Percentiles rank a stretch among this genome's conserved stretches.
Evolutionary conservation across 1,284 basidiomycete species (phyloP).

Genomic region (Porogramme epimiltina): DNA sequence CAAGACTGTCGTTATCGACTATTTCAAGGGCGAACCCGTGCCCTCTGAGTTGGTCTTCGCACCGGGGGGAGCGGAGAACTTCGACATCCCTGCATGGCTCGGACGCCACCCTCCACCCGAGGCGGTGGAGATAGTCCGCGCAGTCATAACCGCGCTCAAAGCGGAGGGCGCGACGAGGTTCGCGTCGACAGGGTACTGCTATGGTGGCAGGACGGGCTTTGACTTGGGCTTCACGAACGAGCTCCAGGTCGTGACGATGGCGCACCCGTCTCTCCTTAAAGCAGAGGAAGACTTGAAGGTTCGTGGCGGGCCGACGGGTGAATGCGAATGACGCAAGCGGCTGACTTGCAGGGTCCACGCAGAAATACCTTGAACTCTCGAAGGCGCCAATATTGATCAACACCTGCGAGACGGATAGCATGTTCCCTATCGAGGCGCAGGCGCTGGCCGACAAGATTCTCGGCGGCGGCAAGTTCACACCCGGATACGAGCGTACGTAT

Average conservation of each 20-base stretch:
- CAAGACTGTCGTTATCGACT: slow-evolving; percentile 47
- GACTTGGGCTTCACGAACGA: slow-evolving; percentile 65
- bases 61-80: slow-evolving; percentile 22
- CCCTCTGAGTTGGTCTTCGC: slow-evolving; percentile 20
- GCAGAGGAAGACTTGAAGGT: slow-evolving; percentile 60
- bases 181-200: slow-evolving; percentile 69
- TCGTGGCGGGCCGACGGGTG: not conserved
- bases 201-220: slow-evolving; percentile 53
- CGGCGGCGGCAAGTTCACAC: slow-evolving; percentile 38
- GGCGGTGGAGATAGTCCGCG: slow-evolving; percentile 54
- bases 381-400: slow-evolving; percentile 46
- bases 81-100: slow-evolving; percentile 54
- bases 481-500: slow-evolving; percentile 44
- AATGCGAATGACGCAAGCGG: not conserved
- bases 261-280: slow-evolving; percentile 74
- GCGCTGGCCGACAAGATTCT: slow-evolving; percentile 41
- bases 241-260: slow-evolving; percentile 52
- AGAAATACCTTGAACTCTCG: slow-evolving; percentile 7
- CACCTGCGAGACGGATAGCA: slow-evolving; percentile 38
- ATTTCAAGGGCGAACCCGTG: slow-evolving; percentile 44
- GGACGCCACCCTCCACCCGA: slow-evolving; percentile 42
- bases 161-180: slow-evolving; percentile 57
- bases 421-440: slow-evolving; percentile 35
- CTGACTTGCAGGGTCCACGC: too few relatives aligned
- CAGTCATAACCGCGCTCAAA: slow-evolving; percentile 59